phyloP scores from a whole-genome alignment of 495 filamentous ascomycete species.

The Daldinia loculata region DNA sequence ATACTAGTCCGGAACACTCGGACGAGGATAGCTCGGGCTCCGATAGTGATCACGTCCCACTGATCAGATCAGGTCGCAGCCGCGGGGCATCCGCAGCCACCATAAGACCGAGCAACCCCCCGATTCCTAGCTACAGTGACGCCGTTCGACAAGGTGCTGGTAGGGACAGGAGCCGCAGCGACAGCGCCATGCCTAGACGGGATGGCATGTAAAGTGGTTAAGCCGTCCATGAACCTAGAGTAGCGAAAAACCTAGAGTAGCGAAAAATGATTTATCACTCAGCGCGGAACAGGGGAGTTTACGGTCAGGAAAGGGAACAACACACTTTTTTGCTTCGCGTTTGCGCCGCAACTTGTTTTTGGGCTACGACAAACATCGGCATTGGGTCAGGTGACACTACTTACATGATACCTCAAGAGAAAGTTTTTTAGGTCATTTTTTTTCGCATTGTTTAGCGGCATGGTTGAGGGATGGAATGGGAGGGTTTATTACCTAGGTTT shows the following conservation, averaged over 20 bases:
- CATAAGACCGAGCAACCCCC: slow-evolving; percentile 56
- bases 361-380: slow-evolving; percentile 39
- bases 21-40: slow-evolving; percentile 59
- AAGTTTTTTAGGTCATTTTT: slow-evolving; percentile 6
- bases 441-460: slow-evolving; percentile 35
- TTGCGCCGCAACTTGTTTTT: slow-evolving; percentile 13
- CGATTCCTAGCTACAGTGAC: slow-evolving; percentile 74
- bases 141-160: slow-evolving; percentile 63
- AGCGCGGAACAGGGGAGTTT: slow-evolving; percentile 40
- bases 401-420: slow-evolving; percentile 41
- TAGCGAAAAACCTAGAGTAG: slow-evolving; percentile 22
- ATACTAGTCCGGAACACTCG: slow-evolving; percentile 72
- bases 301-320: slow-evolving; percentile 32
- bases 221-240: slow-evolving; percentile 1
- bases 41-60: slow-evolving; percentile 52
- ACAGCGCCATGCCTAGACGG: slow-evolving; percentile 46
- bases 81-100: slow-evolving; percentile 56
- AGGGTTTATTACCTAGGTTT: not conserved
- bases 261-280: slow-evolving; percentile 26
- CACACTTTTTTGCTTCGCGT: slow-evolving; percentile 2
- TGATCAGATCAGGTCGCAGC: slow-evolving; percentile 50
- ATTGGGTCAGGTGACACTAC: slow-evolving; percentile 38
- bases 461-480: slow-evolving; percentile 7
- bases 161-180: slow-evolving; percentile 55
- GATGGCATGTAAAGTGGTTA: slow-evolving; percentile 20